These are phyloP conservation scores for Xerocomellus chrysenteron DNA, from an alignment of 768 basidiomycete genomes.

Conservation along the genomic window DNA sequence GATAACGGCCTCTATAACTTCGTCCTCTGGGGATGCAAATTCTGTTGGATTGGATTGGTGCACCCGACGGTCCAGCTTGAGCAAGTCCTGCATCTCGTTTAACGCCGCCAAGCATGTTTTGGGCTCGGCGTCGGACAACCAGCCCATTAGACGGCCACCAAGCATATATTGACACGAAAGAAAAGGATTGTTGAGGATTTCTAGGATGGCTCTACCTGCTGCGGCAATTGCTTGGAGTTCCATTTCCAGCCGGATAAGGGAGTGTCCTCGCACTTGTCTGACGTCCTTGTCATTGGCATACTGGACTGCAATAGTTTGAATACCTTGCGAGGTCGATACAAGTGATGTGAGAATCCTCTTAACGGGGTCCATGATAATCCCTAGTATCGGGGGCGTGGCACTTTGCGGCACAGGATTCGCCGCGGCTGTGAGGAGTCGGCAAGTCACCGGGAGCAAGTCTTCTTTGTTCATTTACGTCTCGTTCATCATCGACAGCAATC, in stretches of 20 bases:
- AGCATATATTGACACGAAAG: not conserved
- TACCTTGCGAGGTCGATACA: too few species aligned
- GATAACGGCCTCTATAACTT: not conserved
- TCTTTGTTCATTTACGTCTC: not conserved
- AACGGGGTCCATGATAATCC: too few species aligned
- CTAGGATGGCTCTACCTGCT: not conserved
- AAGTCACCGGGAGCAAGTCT: too few species aligned
- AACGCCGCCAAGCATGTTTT: not conserved
- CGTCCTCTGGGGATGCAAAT: not conserved
- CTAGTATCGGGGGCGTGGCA: too few species aligned
- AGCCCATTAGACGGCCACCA: not conserved
- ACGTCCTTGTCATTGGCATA: not conserved
- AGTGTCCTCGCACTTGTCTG: not conserved
- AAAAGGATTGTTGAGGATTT: not conserved
- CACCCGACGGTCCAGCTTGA: not conserved
- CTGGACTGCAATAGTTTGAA: not conserved
- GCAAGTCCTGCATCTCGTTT: not conserved
- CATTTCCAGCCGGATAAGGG: not conserved
- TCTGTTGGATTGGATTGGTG: not conserved
- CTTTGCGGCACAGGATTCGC: too few species aligned
- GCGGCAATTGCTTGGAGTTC: not conserved
- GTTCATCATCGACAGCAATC: not conserved
- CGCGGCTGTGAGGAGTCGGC: too few species aligned
- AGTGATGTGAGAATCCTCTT: too few species aligned
- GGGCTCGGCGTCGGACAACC: not conserved